phyloP scores from a whole-genome alignment of 1,139 yeast species.

The Hemisphaericaspora subhashii region DNA sequence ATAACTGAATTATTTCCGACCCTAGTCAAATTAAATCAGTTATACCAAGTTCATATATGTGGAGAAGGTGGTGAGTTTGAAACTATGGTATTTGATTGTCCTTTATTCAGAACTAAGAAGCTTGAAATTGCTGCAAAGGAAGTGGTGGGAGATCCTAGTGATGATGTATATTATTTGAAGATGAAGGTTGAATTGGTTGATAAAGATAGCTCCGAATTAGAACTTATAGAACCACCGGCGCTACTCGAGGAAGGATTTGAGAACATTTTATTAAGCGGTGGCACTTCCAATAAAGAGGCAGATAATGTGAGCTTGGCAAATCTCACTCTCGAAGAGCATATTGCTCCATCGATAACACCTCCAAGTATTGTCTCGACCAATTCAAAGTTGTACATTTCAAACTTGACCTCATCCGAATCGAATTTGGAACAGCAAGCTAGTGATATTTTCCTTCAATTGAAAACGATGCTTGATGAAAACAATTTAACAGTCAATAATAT shows the following conservation, averaged over 20 bases:
- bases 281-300: neutral
- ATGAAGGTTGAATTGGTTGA: conserved; percentile 41
- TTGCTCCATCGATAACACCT: conserved; percentile 7
- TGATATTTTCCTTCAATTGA: conserved; percentile 49
- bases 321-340: conserved; percentile 10
- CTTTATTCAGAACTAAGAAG: conserved; percentile 60
- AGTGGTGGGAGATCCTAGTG: conserved; percentile 49
- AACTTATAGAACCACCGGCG: conserved; percentile 39
- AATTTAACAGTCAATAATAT: conserved; percentile 38
- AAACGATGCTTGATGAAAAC: conserved; percentile 25
- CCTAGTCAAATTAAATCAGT: conserved; percentile 55
- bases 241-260: conserved; percentile 52
- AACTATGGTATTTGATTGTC: conserved; percentile 86
- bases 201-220: conserved; percentile 28
- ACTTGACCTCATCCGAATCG: conserved; percentile 31
- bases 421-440: conserved; percentile 45
- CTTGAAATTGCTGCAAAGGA: conserved; percentile 46
- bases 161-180: conserved; percentile 68
- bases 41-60: conserved; percentile 86
- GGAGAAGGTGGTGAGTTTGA: conserved; percentile 99
- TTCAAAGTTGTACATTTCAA: conserved; percentile 49
- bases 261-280: conserved; percentile 20
- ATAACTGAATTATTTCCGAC: conserved; percentile 62
- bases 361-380: conserved; percentile 15
- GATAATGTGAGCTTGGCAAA: neutral